A percentile compares a stretch with the other conserved stretches of the same genome.
Evolutionary conservation across 148 eudicot genomes (phyloP).

Genomic region (Oxyria digyna): DNA sequence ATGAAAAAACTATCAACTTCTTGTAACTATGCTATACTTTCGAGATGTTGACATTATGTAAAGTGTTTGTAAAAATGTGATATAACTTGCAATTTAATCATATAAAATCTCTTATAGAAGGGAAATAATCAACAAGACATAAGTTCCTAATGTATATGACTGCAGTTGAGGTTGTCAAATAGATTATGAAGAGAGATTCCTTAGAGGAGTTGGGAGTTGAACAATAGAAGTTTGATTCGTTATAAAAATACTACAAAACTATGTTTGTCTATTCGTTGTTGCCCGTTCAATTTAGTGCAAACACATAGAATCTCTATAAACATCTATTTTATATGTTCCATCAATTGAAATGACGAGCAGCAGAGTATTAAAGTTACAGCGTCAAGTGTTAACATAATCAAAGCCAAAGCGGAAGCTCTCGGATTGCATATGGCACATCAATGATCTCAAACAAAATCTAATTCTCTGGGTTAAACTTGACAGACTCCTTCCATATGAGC

Average conservation of each 20-base stretch:
- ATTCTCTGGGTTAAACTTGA: slow-evolving; percentile 61
- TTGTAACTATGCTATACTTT: too few relatives aligned
- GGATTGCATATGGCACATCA: not conserved
- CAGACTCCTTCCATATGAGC: slow-evolving; percentile 83
- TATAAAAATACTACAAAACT: not conserved
- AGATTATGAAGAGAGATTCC: too few relatives aligned
- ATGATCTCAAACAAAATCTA: not conserved
- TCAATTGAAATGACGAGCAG: not conserved
- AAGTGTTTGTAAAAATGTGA: too few relatives aligned
- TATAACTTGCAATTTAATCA: too few relatives aligned
- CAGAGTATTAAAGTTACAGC: slow-evolving; percentile 2
- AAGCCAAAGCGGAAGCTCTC: not conserved
- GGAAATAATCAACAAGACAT: too few relatives aligned
- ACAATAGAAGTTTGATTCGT: too few relatives aligned
- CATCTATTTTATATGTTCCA: not conserved
- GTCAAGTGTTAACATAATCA: slow-evolving; percentile 7
- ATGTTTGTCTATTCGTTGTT: not conserved
- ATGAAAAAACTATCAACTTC: too few relatives aligned
- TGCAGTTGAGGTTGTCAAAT: too few relatives aligned
- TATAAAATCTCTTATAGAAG: too few relatives aligned
- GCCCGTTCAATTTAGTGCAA: not conserved
- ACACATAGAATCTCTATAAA: not conserved
- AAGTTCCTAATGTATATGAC: too few relatives aligned
- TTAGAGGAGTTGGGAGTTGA: too few relatives aligned
- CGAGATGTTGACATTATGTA: too few relatives aligned